Evolutionary conservation across 2,329 filamentous ascomycete species (phyloP), one percentile per base, ranked within the genome.

Genomic region (Fusarium clavum): DNA sequence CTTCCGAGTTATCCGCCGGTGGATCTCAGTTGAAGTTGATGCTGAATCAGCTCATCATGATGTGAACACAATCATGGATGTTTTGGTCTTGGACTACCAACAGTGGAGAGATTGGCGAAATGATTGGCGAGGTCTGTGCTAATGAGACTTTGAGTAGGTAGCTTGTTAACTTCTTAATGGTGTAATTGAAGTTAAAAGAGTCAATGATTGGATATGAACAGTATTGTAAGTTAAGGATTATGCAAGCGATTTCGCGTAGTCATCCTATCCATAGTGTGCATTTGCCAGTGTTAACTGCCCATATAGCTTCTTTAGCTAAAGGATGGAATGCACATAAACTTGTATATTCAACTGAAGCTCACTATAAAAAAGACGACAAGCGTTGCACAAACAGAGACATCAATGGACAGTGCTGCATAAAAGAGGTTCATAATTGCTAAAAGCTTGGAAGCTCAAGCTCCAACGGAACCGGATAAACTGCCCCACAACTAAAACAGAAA

Each of bases 11-110:
- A 56, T 67, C 46, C 52, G 40, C 43, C 16, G 12, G 67, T 73
- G 72, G 70, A 71, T 61, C 58, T 64, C 55, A 59, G 58, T 41
- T 64, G 34, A 55, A 51, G 49, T 49, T 57, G 53, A 68, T 68
- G 72, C 59, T 70, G 61, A 73, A 61, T 72, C 67, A 74, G 67
- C 64, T 38, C 41, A 59, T 61, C 48, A 30, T 38, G 47, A 38
- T 25, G 24, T 25, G 24, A 25, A 8, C 3, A n/a, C n/a, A 29
- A n/a, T 53, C 49, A 45, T 52, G 43, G 34, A 22, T 38, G 32
- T 22, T 27, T 34, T n/a, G 18, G 38, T 10, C 49, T 53, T 14
- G 34, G n/a, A 34, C 44, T 43, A 22, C 29, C 14, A 27, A 38
- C 10, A 38, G 41, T 60, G 46, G 41, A 53, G 45, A 40, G 61